These are phyloP conservation scores for Cynara cardunculus DNA, from an alignment of 129 eudicot species.

Conservation along the genomic window DNA sequence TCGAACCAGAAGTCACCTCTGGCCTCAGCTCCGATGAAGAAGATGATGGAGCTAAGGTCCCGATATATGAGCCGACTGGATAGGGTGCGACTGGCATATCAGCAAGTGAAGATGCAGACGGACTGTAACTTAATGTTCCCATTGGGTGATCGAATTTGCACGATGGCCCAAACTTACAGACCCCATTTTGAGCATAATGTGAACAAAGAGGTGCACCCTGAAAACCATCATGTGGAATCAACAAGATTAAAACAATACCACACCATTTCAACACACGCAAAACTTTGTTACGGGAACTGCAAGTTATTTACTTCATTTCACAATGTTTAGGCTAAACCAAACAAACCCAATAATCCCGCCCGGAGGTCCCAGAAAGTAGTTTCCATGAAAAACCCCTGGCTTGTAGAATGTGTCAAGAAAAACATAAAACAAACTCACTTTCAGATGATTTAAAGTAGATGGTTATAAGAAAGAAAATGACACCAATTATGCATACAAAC, in stretches of 20 bases:
- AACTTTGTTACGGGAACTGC: no score
- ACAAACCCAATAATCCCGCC: background rate
- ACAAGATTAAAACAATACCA: slow-evolving; percentile 1
- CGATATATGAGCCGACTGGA: slow-evolving; percentile 64
- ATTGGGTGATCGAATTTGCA: slow-evolving; percentile 91
- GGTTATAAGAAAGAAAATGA: no score
- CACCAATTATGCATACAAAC: no score
- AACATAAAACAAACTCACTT: background rate
- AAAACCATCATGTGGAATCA: background rate
- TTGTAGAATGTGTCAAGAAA: background rate
- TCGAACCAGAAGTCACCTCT: slow-evolving; percentile 37
- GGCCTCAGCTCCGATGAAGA: slow-evolving; percentile 80
- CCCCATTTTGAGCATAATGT: slow-evolving; percentile 74
- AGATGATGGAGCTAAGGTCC: slow-evolving; percentile 77
- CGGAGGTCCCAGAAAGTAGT: no score
- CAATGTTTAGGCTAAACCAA: background rate
- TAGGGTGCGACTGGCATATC: slow-evolving; percentile 90
- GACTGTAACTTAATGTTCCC: slow-evolving; percentile 73
- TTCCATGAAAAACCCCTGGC: background rate
- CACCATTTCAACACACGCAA: background rate
- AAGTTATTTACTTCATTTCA: no score
- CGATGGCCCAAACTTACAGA: slow-evolving; percentile 79
- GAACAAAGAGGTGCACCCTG: slow-evolving; percentile 86
- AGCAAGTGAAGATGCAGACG: slow-evolving; percentile 81
- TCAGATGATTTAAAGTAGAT: no score